These are phyloP conservation scores for Raphanus sativus DNA, from an alignment of 345 rosid species.

Conservation along the genomic window DNA sequence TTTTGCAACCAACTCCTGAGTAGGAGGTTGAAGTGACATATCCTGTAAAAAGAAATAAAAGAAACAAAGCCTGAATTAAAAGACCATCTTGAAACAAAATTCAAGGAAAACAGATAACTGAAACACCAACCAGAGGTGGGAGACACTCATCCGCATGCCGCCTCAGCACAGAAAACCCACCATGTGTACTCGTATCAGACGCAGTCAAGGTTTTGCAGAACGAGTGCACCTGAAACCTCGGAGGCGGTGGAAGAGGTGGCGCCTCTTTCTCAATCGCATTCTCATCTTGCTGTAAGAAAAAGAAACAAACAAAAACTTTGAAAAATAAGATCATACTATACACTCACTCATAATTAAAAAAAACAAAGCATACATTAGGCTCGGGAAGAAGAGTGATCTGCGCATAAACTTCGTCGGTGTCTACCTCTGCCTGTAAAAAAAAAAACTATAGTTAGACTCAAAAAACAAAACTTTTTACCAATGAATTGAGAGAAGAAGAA, in stretches of 20 bases:
- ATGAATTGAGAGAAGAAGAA: background rate
- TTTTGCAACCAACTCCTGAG: constrained; percentile 72
- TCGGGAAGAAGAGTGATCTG: constrained; percentile 78
- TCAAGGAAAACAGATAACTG: background rate
- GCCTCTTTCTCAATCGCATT: constrained; percentile 53
- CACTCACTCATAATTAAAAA: no score
- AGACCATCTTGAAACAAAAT: background rate
- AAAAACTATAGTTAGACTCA: background rate
- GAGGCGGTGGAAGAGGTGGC: constrained; percentile 53
- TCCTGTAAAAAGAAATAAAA: constrained; percentile 46
- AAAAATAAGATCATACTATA: background rate
- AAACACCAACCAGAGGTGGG: constrained; percentile 67
- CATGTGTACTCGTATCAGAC: constrained; percentile 88
- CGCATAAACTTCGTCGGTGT: constrained; percentile 84
- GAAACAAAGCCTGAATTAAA: background rate
- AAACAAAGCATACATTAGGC: constrained; percentile 38
- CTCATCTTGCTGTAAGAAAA: constrained; percentile 53
- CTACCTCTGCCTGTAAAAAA: constrained; percentile 69
- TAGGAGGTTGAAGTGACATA: constrained; percentile 85
- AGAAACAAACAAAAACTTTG: no score
- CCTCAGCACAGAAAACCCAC: constrained; percentile 82
- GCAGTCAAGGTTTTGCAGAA: constrained; percentile 92
- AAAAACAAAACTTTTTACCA: background rate
- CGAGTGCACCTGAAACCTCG: constrained; percentile 67
- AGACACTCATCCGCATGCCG: constrained; percentile 89